Base-by-base conservation (phyloP, 75 land plant species). In the Cunninghamia lanceolata region DNA sequence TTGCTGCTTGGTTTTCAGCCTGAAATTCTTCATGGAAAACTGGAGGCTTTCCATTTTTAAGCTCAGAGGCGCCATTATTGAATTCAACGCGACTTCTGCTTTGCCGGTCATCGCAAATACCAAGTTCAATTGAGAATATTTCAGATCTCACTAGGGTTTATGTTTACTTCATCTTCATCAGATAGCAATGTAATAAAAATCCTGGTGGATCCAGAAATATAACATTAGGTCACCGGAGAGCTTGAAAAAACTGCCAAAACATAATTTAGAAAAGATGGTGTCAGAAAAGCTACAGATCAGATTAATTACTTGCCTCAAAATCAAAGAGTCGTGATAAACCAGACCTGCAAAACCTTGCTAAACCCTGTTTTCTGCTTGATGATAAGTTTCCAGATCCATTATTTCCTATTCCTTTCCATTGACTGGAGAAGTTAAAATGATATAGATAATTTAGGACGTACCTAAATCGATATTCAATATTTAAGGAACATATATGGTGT, bases 1-100 rank as follows among this genome's bases (percentile, higher is more conserved):
- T 89, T 98, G 93, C 87, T 98, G 99, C 92, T 95, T 98, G 28
- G 96, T 94, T 80, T 94, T 96, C 32, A 98, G 90, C 86, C 91
- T 94, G 43, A 95, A 88, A 87, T 87, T 77, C 88, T 87, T 94
- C 86, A 90, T 77, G 66, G 91, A 87, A 63, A 80, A 47, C 40
- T 83, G 56, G 32, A 83, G 56, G 63, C 52, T 35, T 83, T 83
- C 84, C 38, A 54, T 45, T 46, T 83, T 83, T 17, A 83, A 39
- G 40, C 84, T 54, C 4, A 83, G 63, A 3, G 63, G 56, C 32
- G 63, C 66, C 59, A 83, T 83, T 36, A 83, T 46, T 9, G 84
- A 83, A 52, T 53, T 83, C 84, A 83, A 17, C 25, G 38, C 63
- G 0, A 52, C 34, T 50, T 30, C 47, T 13, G 63, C 46, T 53